These are phyloP conservation scores for Pyrenula massariospora DNA, from an alignment of 495 filamentous ascomycete species.

Conservation along the genomic window DNA sequence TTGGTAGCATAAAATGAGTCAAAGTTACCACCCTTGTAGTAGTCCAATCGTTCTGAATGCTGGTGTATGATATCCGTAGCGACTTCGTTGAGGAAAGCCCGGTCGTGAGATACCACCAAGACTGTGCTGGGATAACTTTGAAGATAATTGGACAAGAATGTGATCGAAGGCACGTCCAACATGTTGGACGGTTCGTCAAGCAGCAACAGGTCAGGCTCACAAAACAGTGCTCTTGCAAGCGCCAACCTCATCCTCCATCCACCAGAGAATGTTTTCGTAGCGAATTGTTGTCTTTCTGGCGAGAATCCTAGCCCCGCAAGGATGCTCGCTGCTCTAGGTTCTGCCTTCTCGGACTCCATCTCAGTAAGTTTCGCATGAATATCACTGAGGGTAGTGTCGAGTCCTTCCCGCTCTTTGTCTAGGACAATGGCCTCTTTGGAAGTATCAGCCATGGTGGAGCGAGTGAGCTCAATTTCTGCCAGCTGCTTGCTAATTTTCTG, in stretches of 20 bases:
- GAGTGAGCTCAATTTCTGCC: conserved; percentile 65
- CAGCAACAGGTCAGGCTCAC: conserved; percentile 90
- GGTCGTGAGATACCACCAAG: conserved; percentile 95
- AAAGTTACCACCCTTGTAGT: conserved; percentile 98
- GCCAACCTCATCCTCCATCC: conserved; percentile 99
- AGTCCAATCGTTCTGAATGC: conserved; percentile 91
- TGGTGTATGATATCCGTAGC: conserved; percentile 99
- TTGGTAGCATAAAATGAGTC: conserved; percentile 97
- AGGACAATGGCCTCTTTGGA: conserved; percentile 73
- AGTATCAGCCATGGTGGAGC: conserved; percentile 72
- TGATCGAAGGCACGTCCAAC: conserved; percentile 99
- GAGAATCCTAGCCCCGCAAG: conserved; percentile 97
- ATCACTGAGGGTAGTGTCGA: conserved; percentile 80
- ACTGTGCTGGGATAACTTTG: conserved; percentile 89
- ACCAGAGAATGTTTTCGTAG: conserved; percentile 97
- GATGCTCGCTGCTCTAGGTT: conserved; percentile 89
- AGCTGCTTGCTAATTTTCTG: conserved; percentile 79
- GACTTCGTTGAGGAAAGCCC: conserved; percentile 97
- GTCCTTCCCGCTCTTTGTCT: conserved; percentile 76
- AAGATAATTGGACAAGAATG: conserved; percentile 94
- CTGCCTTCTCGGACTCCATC: conserved; percentile 99
- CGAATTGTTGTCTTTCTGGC: conserved; percentile 76
- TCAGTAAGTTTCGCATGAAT: conserved; percentile 87
- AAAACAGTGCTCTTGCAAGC: conserved; percentile 90
- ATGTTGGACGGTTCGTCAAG: conserved; percentile 99